A percentile compares a stretch with the other conserved stretches of the same genome.
Conservation (phyloP, 345 rosid genomes). For the Isatis tinctoria region DNA sequence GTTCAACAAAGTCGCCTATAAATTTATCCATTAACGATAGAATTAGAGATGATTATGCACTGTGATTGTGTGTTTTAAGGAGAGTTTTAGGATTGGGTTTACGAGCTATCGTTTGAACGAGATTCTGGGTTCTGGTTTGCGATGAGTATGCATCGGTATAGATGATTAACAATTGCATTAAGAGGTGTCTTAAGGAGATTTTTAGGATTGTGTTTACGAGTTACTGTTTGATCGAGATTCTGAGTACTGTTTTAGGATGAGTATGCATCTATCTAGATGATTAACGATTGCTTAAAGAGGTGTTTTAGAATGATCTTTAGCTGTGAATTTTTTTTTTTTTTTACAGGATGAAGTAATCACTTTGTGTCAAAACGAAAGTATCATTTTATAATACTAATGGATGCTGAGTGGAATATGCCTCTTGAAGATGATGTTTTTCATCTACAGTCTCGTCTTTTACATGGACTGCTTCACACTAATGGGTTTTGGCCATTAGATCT, state of each 20-base stretch:
- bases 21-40: neutral
- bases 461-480: slow-evolving; percentile 78
- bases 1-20: no score
- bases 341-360: slow-evolving; percentile 73
- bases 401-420: slow-evolving; percentile 54
- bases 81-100: no score
- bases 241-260: neutral
- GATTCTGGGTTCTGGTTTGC: no score
- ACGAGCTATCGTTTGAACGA: no score
- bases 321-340: neutral
- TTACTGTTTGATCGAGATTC: neutral
- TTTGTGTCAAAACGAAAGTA: slow-evolving; percentile 64
- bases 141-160: no score
- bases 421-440: slow-evolving; percentile 52
- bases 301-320: neutral
- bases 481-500: slow-evolving; percentile 83
- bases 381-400: slow-evolving; percentile 65
- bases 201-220: neutral
- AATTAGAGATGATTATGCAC: neutral
- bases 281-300: neutral
- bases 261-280: neutral
- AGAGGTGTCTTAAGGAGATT: neutral
- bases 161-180: no score
- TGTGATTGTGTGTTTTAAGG: no score
- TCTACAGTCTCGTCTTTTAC: slow-evolving; percentile 61